phyloP scores from a whole-genome alignment of 257 asterid genomes.

The Oldenlandia corymbosa region DNA sequence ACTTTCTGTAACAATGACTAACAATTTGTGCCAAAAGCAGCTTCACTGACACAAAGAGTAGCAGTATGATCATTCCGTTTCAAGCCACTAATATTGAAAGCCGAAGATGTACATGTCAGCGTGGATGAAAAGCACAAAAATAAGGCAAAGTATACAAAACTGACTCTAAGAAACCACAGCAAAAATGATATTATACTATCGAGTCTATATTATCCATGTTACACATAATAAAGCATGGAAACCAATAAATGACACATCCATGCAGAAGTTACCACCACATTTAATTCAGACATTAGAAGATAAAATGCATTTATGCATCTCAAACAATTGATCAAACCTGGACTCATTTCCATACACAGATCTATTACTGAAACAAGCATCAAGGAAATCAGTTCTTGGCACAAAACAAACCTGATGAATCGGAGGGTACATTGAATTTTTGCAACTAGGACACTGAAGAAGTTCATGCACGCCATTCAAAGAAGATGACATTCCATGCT shows the following conservation, averaged over 20 bases:
- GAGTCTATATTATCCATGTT: no score
- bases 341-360: background rate
- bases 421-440: constrained; percentile 65
- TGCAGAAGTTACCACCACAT: background rate
- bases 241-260: background rate
- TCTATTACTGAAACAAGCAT: background rate
- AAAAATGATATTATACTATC: background rate
- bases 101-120: background rate
- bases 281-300: background rate
- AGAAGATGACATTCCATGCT: constrained; percentile 33
- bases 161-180: background rate
- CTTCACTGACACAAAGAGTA: background rate
- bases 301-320: background rate
- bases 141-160: background rate
- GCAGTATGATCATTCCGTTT: background rate
- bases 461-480: constrained; percentile 56
- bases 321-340: background rate
- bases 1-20: background rate
- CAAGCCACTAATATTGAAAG: constrained; percentile 6
- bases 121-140: background rate
- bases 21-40: background rate
- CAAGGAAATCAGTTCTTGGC: background rate
- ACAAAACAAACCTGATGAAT: constrained; percentile 59
- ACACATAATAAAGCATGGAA: no score
- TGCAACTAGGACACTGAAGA: constrained; percentile 73